Evolutionary conservation across 75 land plant genomes (phyloP).

Genomic region (Larix kaempferi): DNA sequence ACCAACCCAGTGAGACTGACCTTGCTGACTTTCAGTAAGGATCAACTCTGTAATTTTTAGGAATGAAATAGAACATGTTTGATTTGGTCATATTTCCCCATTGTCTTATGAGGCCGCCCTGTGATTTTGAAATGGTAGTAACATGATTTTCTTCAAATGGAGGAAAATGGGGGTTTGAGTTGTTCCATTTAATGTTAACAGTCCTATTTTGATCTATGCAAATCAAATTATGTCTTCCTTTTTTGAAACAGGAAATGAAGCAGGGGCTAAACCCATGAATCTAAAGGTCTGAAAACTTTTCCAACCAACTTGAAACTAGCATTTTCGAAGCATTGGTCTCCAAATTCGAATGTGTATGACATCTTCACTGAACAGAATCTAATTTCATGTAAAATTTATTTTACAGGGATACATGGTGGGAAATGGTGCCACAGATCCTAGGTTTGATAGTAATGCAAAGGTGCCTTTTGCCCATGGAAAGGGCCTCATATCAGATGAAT

Average conservation of each 20-base stretch:
- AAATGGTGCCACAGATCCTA: conserved; percentile 67
- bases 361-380: too few species aligned
- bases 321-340: too few species aligned
- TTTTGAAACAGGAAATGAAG: conserved; percentile 34
- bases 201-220: conserved; percentile 1
- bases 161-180: not conserved
- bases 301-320: too few species aligned
- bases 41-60: too few species aligned
- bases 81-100: not conserved
- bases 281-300: conserved; percentile 28
- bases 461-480: conserved; percentile 95
- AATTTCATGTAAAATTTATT: too few species aligned
- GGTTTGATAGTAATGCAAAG: conserved; percentile 75
- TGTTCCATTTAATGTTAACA: not conserved
- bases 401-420: conserved; percentile 86
- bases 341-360: too few species aligned
- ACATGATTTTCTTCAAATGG: not conserved
- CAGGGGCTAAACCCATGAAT: conserved; percentile 36
- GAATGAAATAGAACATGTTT: not conserved
- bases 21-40: too few species aligned
- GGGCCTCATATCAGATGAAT: conserved; percentile 77
- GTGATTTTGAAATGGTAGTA: not conserved
- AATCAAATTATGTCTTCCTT: not conserved
- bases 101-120: not conserved
- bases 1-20: too few species aligned